These are phyloP conservation scores for Chytriomyces hyalinus DNA, from an alignment of 192 early-diverging fungal species.

Conservation along the genomic window DNA sequence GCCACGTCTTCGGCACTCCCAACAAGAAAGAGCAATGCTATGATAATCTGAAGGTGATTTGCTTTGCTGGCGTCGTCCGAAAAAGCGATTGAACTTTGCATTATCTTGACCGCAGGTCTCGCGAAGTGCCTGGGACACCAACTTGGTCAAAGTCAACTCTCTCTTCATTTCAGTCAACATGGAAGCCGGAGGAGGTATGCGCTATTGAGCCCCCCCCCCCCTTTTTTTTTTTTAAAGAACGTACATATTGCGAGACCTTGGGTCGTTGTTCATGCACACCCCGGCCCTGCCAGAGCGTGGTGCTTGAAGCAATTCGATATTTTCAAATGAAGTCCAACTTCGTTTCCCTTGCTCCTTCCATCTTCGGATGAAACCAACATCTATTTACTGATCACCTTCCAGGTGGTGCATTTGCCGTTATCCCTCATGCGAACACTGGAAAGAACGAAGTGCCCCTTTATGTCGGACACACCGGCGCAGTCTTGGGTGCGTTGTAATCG, in stretches of 20 bases:
- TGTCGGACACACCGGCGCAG: conserved; percentile 89
- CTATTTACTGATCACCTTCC: neutral
- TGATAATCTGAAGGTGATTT: conserved; percentile 80
- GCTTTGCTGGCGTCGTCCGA: neutral
- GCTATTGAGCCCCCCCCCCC: neutral
- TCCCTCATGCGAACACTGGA: conserved; percentile 79
- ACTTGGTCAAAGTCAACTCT: conserved; percentile 93
- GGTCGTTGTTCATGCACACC: too few species aligned
- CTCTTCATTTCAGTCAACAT: conserved; percentile 70
- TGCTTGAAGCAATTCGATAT: too few species aligned
- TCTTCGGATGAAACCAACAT: too few species aligned
- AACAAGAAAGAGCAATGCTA: conserved; percentile 90
- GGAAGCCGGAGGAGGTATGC: conserved; percentile 58
- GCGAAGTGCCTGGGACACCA: conserved; percentile 95
- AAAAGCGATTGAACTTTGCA: neutral
- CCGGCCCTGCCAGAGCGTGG: too few species aligned
- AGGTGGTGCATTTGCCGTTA: conserved; percentile 97
- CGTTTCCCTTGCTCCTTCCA: too few species aligned
- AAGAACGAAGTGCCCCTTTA: conserved; percentile 93
- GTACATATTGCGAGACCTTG: too few species aligned
- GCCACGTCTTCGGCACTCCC: conserved; percentile 92
- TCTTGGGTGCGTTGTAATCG: conserved; percentile 56
- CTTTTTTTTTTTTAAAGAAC: too few species aligned
- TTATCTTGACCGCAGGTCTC: conserved; percentile 61
- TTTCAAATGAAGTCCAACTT: too few species aligned